Conservation (phyloP, 2,329 filamentous ascomycete species). For the Neonectria punicea region DNA sequence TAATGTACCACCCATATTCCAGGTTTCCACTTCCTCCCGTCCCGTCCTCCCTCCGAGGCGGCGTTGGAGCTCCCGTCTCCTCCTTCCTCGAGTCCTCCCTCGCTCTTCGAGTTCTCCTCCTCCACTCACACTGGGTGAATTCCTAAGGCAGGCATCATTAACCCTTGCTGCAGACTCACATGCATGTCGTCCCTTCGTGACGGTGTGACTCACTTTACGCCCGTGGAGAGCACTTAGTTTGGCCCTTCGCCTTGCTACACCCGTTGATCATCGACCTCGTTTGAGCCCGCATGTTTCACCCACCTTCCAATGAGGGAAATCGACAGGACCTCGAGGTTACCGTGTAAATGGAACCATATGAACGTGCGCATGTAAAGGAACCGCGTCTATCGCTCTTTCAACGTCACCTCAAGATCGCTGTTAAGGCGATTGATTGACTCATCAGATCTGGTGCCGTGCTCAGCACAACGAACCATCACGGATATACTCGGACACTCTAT, state of each 20-base stretch:
- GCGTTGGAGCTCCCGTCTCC: neutral
- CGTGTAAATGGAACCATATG: neutral
- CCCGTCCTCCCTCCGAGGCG: no score
- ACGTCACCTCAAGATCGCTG: neutral
- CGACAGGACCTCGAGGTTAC: neutral
- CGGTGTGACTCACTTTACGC: conserved; percentile 3
- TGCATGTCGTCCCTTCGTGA: neutral
- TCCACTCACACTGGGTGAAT: neutral
- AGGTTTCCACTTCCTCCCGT: neutral
- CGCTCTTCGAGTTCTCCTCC: neutral
- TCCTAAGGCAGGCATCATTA: neutral
- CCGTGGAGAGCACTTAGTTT: neutral
- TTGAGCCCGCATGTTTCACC: neutral
- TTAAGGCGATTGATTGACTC: neutral
- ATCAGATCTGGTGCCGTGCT: neutral
- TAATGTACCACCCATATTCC: neutral
- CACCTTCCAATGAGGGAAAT: neutral
- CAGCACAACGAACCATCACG: neutral
- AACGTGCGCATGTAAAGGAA: neutral
- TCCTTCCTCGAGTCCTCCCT: neutral
- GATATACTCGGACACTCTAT: neutral
- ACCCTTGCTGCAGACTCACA: neutral
- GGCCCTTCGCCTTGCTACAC: neutral
- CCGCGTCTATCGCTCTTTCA: neutral
- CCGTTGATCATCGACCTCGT: neutral